phyloP scores from a whole-genome alignment of 768 basidiomycete genomes.

The Hericium coralloides region DNA sequence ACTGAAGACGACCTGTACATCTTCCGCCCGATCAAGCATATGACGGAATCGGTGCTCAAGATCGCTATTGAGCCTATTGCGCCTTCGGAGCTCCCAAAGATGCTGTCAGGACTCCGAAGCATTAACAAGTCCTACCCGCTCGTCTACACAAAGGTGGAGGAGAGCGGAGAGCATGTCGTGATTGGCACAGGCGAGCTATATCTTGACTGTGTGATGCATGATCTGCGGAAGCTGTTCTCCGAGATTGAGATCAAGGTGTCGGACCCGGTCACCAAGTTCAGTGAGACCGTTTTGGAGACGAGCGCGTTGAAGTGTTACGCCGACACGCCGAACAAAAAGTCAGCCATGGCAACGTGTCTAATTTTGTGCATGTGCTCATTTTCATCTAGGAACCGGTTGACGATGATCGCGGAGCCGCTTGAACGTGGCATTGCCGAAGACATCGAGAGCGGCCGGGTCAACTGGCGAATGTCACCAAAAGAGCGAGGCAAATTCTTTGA shows the following conservation, averaged over 20 bases:
- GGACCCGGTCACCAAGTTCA: conserved; percentile 96
- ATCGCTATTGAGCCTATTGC: conserved; percentile 97
- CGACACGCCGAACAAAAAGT: conserved; percentile 99
- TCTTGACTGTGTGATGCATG: conserved; percentile 95
- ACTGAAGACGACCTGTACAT: conserved; percentile 86
- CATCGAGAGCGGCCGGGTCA: conserved; percentile 86
- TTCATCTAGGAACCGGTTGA: conserved; percentile 78
- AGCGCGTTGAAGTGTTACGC: conserved; percentile 98
- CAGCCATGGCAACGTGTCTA: conserved; percentile 18
- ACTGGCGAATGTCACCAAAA: conserved; percentile 91
- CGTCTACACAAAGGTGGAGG: conserved; percentile 91
- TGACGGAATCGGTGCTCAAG: conserved; percentile 95
- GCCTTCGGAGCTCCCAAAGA: conserved; percentile 96
- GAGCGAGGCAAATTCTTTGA: conserved; percentile 95
- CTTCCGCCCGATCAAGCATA: conserved; percentile 93
- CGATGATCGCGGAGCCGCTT: conserved; percentile 98
- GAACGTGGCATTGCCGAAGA: conserved; percentile 96
- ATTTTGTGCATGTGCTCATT: conserved; percentile 10
- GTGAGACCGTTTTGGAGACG: conserved; percentile 96
- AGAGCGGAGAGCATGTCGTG: conserved; percentile 95
- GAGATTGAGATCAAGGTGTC: conserved; percentile 99
- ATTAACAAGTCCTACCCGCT: conserved; percentile 98
- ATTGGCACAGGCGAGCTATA: conserved; percentile 97
- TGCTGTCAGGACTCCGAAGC: conserved; percentile 93
- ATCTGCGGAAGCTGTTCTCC: conserved; percentile 82